Conservation (phyloP, 306 rosid genomes). For the Acacia confusa region DNA sequence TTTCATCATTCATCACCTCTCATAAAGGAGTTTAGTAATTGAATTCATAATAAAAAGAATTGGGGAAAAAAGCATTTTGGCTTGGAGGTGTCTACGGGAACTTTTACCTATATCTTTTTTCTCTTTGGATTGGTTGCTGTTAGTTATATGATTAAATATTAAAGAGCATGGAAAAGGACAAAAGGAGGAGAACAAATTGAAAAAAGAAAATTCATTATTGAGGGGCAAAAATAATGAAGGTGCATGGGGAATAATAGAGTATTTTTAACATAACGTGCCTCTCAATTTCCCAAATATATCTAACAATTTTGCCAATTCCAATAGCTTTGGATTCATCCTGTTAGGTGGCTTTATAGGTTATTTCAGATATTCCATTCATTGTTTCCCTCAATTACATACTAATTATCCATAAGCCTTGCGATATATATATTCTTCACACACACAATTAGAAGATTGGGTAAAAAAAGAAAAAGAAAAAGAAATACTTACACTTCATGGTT, state of each 20-base stretch:
- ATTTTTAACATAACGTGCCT: not conserved
- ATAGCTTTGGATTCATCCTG: not conserved
- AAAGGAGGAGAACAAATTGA: not conserved
- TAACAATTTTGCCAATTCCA: not conserved
- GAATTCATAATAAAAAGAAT: slow-evolving; percentile 25
- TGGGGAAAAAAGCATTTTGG: slow-evolving; percentile 44
- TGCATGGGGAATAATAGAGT: not conserved
- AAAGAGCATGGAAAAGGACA: not conserved
- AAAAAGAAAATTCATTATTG: not conserved
- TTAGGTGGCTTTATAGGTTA: not conserved
- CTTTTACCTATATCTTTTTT: slow-evolving; percentile 32
- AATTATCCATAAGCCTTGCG: no score
- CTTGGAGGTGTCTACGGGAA: slow-evolving; percentile 56
- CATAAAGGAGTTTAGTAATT: slow-evolving; percentile 26
- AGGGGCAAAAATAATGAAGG: not conserved
- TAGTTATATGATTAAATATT: not conserved
- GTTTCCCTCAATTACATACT: not conserved
- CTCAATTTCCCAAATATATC: not conserved
- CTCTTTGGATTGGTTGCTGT: slow-evolving; percentile 2
- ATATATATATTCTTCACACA: no score
- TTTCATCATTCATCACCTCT: no score
- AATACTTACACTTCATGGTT: no score
- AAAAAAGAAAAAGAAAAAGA: no score
- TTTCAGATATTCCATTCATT: not conserved
- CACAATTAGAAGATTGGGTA: no score